Evolutionary conservation across 2,329 filamentous ascomycete genomes (phyloP).

Genomic region (Sporothrix protearum): DNA sequence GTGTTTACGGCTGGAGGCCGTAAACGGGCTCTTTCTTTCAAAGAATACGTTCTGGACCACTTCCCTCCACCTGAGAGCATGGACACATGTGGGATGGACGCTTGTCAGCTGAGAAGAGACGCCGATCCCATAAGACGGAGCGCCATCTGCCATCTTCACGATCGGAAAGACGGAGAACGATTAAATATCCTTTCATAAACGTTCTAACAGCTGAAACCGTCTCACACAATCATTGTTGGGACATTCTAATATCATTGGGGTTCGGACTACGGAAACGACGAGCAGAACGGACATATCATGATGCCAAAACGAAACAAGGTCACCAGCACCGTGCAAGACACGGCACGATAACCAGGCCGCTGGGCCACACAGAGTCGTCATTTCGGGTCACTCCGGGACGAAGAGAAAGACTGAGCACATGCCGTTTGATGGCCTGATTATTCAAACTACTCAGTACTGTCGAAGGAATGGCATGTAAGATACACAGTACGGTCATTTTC

Average conservation of each 20-base stretch:
- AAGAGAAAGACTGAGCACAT: not conserved
- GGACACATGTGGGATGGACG: not conserved
- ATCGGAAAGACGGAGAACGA: not conserved
- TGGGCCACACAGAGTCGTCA: not conserved
- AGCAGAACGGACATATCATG: too few relatives aligned
- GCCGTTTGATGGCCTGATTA: not conserved
- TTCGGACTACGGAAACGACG: too few relatives aligned
- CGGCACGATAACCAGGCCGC: not conserved
- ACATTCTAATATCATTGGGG: not conserved
- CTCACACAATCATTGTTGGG: not conserved
- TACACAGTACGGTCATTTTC: too few relatives aligned
- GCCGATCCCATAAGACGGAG: not conserved
- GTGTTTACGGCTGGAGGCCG: not conserved
- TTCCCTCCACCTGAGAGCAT: not conserved
- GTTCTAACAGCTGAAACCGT: not conserved
- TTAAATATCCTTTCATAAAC: not conserved
- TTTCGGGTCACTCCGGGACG: not conserved
- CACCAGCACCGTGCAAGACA: not conserved
- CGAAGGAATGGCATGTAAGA: not conserved
- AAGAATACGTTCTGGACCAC: not conserved
- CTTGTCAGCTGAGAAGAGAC: not conserved
- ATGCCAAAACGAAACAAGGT: not conserved
- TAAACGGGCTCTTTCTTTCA: not conserved
- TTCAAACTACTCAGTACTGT: not conserved
- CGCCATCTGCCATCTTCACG: not conserved